Base-by-base conservation (phyloP, 164 flowering plant genomes). In the Echeveria elegans region DNA sequence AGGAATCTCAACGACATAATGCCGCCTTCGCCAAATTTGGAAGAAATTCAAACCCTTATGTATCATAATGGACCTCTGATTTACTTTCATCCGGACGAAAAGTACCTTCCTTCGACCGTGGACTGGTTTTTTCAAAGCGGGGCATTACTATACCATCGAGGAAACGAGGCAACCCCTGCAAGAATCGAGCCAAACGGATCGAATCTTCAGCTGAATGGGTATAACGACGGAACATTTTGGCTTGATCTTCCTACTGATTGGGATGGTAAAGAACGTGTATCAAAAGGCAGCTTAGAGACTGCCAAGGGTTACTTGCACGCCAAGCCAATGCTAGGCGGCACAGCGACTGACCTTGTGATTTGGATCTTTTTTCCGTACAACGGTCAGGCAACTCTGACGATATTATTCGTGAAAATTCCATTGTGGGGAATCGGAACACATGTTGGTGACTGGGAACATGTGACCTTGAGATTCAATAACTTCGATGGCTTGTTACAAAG, bases 321-420 rank as follows among this genome's bases (percentile, higher is more conserved):
- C 2, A 93, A 90, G 63, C 86, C 92, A 1, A 87, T 86, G 87
- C 62, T 84, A 0, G 97, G 96, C 0, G 88, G 76, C 6, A 85
- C 97, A 0, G n/a, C n/a, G 81, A n/a, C n/a, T n/a, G n/a, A n/a
- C n/a, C n/a, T n/a, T 14, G 87, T 80, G 0, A 68, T 82, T 23
- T 93, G 98, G 97, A 45, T 87, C 0, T 88, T 90, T 61, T 90
- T 79, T 76, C 96, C 97, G 4, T 90, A 85, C 65, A 88, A 93
- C 47, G 97, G 90, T 0, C 76, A 80, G 0, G 78, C 77, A 0
- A 75, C 68, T 28, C 83, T 82, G 6, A 79, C 81, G 64, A 71
- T 86, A 1, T 77, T 75, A 36, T 18, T 73, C 6, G 6, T 83
- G 45, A 69, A 74, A 29, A 23, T 85, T 24, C 45, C 81, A n/a